Evolutionary conservation across 768 basidiomycete species (phyloP), one percentile per base, ranked within the genome.

Genomic region (Hebeloma cylindrosporum): DNA sequence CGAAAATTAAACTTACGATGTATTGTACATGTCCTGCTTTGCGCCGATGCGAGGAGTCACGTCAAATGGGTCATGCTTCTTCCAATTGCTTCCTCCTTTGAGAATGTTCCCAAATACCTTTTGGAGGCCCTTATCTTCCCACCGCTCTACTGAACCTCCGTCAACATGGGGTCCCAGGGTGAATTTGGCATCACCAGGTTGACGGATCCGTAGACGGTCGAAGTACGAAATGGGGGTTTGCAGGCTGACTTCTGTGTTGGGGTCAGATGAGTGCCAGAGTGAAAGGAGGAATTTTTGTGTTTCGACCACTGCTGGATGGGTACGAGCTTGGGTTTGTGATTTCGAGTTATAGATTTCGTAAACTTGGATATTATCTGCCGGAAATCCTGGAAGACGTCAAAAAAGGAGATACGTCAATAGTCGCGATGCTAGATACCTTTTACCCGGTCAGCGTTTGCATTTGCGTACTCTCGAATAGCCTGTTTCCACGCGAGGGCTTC

Each of bases 331-430:
- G 1, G 80, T 73, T 60, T 89, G 87, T 10, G 76, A 56, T 31
- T 67, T 70, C 3, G 80, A 76, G 63, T 87, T 84, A 69, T 89
- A 89, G 10, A 89, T 58, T 54, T 89, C 87, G 57, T 74, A 89
- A 5, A 79, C 84, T 61, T 88, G 84, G 37, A 84, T 79, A 50
- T 87, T 73, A 27, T 80, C 72, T 3, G 70, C 65, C 0, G 88
- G 88, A 51, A 80, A 85, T 5, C 87, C 85, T 85, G 55, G 17
- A 32, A n/a, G 17, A 30, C 4, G 5, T 37, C 21, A 23, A 21
- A n/a, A 20, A 10, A 21, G n/a, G n/a, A n/a, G n/a, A n/a, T n/a
- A 25, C 6, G 7, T 3, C 18, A 26, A 6, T 35, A 17, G 31
- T 25, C 6, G 14, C 1, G 16, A 8, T 20, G 14, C 10, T 5